Evolutionary conservation across 306 rosid genomes (phyloP).

Genomic region (Cicer cuneatum): DNA sequence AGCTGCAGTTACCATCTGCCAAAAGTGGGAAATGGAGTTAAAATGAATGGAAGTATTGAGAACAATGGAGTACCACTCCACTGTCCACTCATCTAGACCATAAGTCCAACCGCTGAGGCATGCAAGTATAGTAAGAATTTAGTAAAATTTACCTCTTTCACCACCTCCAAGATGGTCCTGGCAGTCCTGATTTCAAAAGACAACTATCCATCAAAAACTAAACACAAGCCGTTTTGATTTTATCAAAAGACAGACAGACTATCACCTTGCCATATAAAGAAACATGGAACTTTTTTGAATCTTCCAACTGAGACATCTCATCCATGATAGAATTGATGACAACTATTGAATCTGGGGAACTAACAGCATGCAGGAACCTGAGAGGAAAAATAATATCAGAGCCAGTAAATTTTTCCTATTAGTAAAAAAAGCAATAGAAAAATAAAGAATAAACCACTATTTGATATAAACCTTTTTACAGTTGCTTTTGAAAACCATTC

Average conservation of each 20-base stretch:
- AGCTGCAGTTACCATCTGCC: constrained; percentile 51
- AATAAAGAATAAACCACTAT: constrained; percentile 29
- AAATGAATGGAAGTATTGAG: constrained; percentile 34
- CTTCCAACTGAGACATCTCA: constrained; percentile 92
- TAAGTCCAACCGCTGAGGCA: constrained; percentile 8
- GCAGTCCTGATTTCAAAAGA: constrained; percentile 51
- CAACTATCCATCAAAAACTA: constrained; percentile 42
- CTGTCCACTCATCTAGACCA: constrained; percentile 10
- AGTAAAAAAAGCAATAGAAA: constrained; percentile 39
- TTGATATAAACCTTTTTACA: constrained; percentile 68
- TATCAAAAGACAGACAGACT: constrained; percentile 41
- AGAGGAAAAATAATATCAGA: constrained; percentile 43
- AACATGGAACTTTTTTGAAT: constrained; percentile 78
- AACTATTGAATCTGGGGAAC: constrained; percentile 63
- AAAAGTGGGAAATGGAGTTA: constrained; percentile 40
- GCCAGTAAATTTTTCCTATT: constrained; percentile 8
- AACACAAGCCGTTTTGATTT: constrained; percentile 34
- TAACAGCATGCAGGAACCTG: constrained; percentile 76
- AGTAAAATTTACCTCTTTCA: constrained; percentile 54
- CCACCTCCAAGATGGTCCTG: constrained; percentile 41
- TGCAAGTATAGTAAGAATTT: constrained; percentile 1
- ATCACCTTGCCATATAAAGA: constrained; percentile 87
- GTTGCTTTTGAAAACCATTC: constrained; percentile 88
- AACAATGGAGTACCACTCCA: constrained; percentile 17
- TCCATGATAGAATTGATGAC: constrained; percentile 55